Percentiles rank a stretch among this genome's conserved stretches.
phyloP scores from a whole-genome alignment of 73 alveolate species.

The Blepharisma stoltei region DNA sequence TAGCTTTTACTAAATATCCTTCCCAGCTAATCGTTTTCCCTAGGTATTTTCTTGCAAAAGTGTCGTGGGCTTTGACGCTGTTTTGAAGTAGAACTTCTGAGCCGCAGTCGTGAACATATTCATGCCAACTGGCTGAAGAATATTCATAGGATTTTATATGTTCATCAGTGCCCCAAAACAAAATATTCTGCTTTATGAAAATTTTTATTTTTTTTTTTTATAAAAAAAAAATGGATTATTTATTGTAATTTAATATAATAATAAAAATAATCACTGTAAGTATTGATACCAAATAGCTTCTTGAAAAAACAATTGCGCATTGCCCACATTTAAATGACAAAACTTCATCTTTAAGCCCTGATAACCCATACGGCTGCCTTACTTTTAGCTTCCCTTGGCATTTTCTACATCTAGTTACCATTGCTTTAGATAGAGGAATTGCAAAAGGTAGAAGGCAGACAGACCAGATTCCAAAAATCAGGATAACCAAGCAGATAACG shows the following conservation, averaged over 20 bases:
- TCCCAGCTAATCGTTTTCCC: conserved; percentile 70
- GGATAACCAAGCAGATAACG: conserved; percentile 24
- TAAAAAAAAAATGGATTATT: not conserved
- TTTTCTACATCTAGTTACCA: conserved; percentile 53
- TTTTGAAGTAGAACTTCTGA: conserved; percentile 71
- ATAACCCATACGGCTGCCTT: conserved; percentile 44
- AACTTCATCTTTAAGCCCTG: conserved; percentile 49
- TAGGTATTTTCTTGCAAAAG: conserved; percentile 71
- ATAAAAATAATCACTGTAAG: conserved; percentile 20
- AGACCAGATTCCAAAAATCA: conserved; percentile 50
- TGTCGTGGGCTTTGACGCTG: conserved; percentile 67
- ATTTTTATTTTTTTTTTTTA: not conserved
- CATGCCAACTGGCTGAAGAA: conserved; percentile 66
- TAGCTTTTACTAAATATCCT: conserved; percentile 69
- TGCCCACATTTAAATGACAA: conserved; percentile 54
- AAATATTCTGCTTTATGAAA: too few relatives aligned
- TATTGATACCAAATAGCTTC: conserved; percentile 38
- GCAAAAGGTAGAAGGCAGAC: conserved; percentile 50
- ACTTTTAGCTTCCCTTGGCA: conserved; percentile 47
- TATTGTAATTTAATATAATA: too few relatives aligned
- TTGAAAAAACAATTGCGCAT: conserved; percentile 53
- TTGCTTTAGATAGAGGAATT: conserved; percentile 41
- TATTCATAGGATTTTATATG: conserved; percentile 34
- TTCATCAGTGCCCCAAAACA: conserved; percentile 35
- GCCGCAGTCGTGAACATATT: conserved; percentile 81